Percentiles rank a stretch among this genome's conserved stretches.
These are phyloP conservation scores for Fusarium nelsonii DNA, from an alignment of 2,329 filamentous ascomycete species.

Conservation along the genomic window DNA sequence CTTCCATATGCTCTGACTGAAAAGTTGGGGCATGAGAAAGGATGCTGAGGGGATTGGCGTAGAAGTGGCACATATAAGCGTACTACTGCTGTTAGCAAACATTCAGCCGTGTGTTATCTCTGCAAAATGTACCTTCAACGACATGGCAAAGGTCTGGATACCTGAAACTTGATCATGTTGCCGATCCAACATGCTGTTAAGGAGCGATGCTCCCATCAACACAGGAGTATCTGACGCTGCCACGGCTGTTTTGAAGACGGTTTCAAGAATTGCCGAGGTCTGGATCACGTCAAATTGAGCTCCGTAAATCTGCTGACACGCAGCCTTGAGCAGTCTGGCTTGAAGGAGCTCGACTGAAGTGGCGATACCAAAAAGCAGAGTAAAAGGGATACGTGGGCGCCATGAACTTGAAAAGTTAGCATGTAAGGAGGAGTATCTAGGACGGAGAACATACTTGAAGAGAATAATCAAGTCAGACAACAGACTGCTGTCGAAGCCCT, in stretches of 20 bases:
- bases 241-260: slow-evolving; percentile 75
- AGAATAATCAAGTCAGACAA: slow-evolving; percentile 78
- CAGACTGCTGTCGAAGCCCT: slow-evolving; percentile 81
- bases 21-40: slow-evolving; percentile 63
- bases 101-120: background rate
- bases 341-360: slow-evolving; percentile 86
- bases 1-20: slow-evolving; percentile 73
- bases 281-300: slow-evolving; percentile 83
- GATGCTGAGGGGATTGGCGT: slow-evolving; percentile 79
- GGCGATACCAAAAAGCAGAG: slow-evolving; percentile 82
- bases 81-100: slow-evolving; percentile 64
- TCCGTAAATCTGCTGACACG: slow-evolving; percentile 75
- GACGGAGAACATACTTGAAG: slow-evolving; percentile 67
- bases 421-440: background rate
- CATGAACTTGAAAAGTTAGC: slow-evolving; percentile 65
- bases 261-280: slow-evolving; percentile 77
- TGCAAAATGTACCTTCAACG: slow-evolving; percentile 68
- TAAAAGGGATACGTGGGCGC: slow-evolving; percentile 81
- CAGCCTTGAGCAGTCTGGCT: slow-evolving; percentile 76
- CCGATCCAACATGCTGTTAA: slow-evolving; percentile 74
- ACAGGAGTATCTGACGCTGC: slow-evolving; percentile 68
- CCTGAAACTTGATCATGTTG: slow-evolving; percentile 84
- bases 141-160: slow-evolving; percentile 77
- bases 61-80: slow-evolving; percentile 88
- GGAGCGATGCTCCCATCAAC: slow-evolving; percentile 72